Conservation (phyloP, 176 grass and related monocot genomes). For the Raddia guianensis region DNA sequence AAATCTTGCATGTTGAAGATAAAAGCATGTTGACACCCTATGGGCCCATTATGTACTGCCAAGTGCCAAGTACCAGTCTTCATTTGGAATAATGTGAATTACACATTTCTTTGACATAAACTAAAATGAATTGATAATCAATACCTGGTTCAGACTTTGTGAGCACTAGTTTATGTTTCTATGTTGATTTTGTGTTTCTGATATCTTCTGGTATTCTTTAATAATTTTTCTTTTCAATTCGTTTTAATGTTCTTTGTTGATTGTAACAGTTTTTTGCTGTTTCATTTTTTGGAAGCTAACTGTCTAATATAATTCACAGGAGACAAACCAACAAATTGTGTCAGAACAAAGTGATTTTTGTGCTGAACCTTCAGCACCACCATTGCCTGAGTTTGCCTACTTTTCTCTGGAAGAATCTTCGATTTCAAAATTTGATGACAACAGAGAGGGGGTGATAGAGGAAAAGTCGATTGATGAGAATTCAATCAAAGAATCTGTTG, state of each 20-base stretch:
- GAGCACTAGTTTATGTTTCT: not conserved
- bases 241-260: not conserved
- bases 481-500: constrained; percentile 46
- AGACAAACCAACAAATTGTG: constrained; percentile 30
- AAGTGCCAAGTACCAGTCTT: not conserved
- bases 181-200: not conserved
- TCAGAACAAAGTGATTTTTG: constrained; percentile 29
- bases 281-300: constrained; percentile 30
- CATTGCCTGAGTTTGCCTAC: constrained; percentile 44
- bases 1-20: constrained; percentile 19
- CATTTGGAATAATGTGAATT: not conserved
- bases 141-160: constrained; percentile 3
- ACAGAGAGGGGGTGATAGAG: constrained; percentile 21
- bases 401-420: constrained; percentile 16
- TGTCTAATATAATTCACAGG: constrained; percentile 44
- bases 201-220: not conserved
- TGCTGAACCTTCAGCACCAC: constrained; percentile 49
- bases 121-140: constrained; percentile 3
- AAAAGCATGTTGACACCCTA: not conserved
- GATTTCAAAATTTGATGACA: constrained; percentile 43
- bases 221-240: constrained; percentile 4
- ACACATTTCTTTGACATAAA: not conserved
- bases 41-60: not conserved
- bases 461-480: constrained; percentile 33
- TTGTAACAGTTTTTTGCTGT: constrained; percentile 9